A percentile compares a stretch with the other conserved stretches of the same genome.
phyloP scores from a whole-genome alignment of 75 land plant genomes.

The Pseudotsuga menziesii region DNA sequence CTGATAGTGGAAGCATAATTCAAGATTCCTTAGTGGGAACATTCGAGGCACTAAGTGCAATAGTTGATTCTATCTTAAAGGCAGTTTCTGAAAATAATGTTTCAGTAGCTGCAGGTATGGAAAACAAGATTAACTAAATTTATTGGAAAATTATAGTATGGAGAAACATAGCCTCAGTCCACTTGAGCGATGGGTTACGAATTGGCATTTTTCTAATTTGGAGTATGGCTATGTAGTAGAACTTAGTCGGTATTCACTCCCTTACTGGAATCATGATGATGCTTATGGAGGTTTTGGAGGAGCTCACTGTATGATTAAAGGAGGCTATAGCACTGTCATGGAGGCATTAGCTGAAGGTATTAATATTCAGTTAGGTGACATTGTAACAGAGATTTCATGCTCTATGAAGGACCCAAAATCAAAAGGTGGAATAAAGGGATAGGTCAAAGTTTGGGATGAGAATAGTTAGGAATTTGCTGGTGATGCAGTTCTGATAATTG shows the following conservation, averaged over 20 bases:
- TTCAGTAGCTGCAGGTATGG: slow-evolving; percentile 7
- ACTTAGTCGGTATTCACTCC: slow-evolving; percentile 83
- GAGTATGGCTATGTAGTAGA: slow-evolving; percentile 97
- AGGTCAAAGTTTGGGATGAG: slow-evolving; percentile 67
- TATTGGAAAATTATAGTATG: neutral
- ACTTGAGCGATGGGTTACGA: slow-evolving; percentile 90
- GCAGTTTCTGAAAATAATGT: slow-evolving; percentile 7
- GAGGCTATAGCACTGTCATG: slow-evolving; percentile 78
- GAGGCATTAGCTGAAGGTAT: slow-evolving; percentile 79
- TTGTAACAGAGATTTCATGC: slow-evolving; percentile 68
- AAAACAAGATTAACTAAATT: neutral
- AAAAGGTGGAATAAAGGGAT: slow-evolving; percentile 11
- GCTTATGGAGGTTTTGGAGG: slow-evolving; percentile 98
- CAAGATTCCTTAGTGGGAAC: slow-evolving; percentile 4
- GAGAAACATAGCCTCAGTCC: slow-evolving; percentile 50
- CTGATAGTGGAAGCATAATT: neutral
- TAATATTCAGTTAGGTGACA: slow-evolving; percentile 50
- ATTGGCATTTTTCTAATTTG: slow-evolving; percentile 96
- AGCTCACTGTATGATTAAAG: slow-evolving; percentile 99
- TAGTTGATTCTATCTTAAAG: slow-evolving; percentile 11
- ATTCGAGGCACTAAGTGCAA: neutral
- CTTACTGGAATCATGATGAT: slow-evolving; percentile 99
- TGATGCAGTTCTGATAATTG: slow-evolving; percentile 89
- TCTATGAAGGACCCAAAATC: slow-evolving; percentile 9
- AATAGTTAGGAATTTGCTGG: slow-evolving; percentile 66